These are phyloP conservation scores for Globisporangium paroecandrum DNA, from an alignment of 352 stramenopile species.

Conservation along the genomic window DNA sequence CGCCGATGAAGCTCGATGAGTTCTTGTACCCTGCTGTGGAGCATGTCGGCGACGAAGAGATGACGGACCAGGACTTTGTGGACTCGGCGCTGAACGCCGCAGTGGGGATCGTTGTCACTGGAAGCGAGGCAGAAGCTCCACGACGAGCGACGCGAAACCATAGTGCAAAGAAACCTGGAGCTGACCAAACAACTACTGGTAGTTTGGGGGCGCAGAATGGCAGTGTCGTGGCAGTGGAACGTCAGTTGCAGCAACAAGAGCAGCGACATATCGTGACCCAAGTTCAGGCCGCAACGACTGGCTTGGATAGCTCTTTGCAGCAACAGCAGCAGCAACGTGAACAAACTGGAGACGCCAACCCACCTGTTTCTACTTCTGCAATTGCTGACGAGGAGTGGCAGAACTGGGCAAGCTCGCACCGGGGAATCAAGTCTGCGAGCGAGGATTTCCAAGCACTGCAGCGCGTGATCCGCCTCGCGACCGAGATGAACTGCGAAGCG, in stretches of 20 bases:
- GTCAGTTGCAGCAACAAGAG: not conserved
- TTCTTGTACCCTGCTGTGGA: conserved; percentile 46
- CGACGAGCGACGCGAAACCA: conserved; percentile 21
- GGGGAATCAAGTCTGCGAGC: conserved; percentile 20
- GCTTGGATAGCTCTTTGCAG: not conserved
- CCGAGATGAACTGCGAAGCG: conserved; percentile 63
- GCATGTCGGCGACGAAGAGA: conserved; percentile 48
- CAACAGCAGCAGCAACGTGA: not conserved
- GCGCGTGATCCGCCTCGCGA: conserved; percentile 56
- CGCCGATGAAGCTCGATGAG: conserved; percentile 44
- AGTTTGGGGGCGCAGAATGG: not conserved
- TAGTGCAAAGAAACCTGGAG: conserved; percentile 18
- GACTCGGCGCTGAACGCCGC: conserved; percentile 48
- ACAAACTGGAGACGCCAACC: not conserved
- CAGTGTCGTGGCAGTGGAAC: not conserved
- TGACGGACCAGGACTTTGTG: conserved; percentile 66
- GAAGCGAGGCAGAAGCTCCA: conserved; percentile 24
- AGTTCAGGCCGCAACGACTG: not conserved
- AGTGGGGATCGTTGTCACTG: conserved; percentile 34
- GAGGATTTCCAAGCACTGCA: conserved; percentile 58
- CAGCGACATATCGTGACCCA: not conserved
- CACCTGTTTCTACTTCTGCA: not conserved
- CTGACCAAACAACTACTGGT: not conserved
- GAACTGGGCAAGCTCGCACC: conserved; percentile 42
- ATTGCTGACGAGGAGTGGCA: conserved; percentile 41